phyloP scores from a whole-genome alignment of 805 yeast genomes.

The Zygoascus biomembranicola region DNA sequence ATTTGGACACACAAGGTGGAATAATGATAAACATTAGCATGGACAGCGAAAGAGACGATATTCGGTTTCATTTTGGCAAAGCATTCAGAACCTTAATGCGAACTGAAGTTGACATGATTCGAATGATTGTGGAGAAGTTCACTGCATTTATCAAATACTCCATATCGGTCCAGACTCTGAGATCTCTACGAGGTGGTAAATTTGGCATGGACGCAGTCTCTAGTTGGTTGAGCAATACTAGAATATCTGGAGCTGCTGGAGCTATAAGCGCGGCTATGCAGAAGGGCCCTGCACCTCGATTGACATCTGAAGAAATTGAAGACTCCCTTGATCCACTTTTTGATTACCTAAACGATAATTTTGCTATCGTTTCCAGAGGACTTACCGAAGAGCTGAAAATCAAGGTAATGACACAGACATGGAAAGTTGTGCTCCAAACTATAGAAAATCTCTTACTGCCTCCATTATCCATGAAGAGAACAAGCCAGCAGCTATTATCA shows the following conservation, averaged over 20 bases:
- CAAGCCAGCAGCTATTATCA: slow-evolving; percentile 39
- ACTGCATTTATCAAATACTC: slow-evolving; percentile 51
- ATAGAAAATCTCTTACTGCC: slow-evolving; percentile 74
- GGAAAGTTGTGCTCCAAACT: slow-evolving; percentile 63
- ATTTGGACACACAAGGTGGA: slow-evolving; percentile 61
- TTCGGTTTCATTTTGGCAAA: slow-evolving; percentile 71
- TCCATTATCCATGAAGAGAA: slow-evolving; percentile 37
- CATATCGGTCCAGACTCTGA: slow-evolving; percentile 50
- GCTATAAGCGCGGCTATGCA: slow-evolving; percentile 1
- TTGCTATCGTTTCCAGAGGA: slow-evolving; percentile 52
- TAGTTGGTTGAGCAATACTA: slow-evolving; percentile 27
- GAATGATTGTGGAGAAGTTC: slow-evolving; percentile 66
- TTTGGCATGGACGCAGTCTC: slow-evolving; percentile 24
- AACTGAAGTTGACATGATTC: slow-evolving; percentile 57
- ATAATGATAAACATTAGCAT: slow-evolving; percentile 59
- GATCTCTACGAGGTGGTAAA: slow-evolving; percentile 31
- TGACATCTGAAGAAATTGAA: slow-evolving; percentile 35
- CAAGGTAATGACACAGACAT: slow-evolving; percentile 66
- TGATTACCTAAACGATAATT: slow-evolving; percentile 62
- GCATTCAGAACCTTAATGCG: slow-evolving; percentile 59
- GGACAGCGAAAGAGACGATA: slow-evolving; percentile 74
- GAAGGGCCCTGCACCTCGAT: slow-evolving; percentile 5
- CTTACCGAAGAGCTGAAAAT: slow-evolving; percentile 48
- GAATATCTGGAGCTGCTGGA: slow-evolving; percentile 6
- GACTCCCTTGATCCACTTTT: slow-evolving; percentile 66